Conservation (phyloP, 768 basidiomycete species). For the Podaxis sp. region DNA sequence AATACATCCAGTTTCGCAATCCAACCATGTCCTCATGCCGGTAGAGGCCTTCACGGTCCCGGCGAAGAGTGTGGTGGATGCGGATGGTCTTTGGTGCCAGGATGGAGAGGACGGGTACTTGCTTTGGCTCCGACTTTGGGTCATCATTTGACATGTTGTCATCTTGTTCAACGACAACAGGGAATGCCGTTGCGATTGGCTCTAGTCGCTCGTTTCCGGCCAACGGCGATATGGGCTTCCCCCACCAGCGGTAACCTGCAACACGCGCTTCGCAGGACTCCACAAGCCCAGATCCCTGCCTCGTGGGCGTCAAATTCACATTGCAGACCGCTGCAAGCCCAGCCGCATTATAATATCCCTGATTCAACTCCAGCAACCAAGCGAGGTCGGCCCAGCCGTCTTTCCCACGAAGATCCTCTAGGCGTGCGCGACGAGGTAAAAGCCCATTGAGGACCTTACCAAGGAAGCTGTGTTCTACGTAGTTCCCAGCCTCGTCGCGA, state of each 20-base stretch:
- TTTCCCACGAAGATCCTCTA: neutral
- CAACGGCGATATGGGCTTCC: neutral
- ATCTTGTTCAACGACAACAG: neutral
- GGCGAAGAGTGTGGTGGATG: neutral
- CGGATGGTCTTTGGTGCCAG: neutral
- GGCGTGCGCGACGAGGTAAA: neutral
- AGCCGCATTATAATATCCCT: neutral
- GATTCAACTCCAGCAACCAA: constrained; percentile 2
- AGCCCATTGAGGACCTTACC: constrained; percentile 1
- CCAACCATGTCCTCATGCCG: constrained; percentile 4
- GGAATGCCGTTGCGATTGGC: neutral
- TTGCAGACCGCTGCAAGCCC: neutral
- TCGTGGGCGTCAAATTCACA: neutral
- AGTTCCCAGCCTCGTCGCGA: neutral
- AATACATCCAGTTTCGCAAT: neutral
- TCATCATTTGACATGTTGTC: neutral
- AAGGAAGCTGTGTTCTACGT: neutral
- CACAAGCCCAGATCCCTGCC: too few relatives aligned
- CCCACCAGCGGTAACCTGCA: neutral
- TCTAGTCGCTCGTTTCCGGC: neutral
- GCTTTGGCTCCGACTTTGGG: neutral
- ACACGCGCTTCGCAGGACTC: neutral
- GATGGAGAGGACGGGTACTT: neutral
- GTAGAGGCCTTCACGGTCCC: neutral
- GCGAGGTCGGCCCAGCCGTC: neutral